phyloP scores from a whole-genome alignment of 2,329 filamentous ascomycete genomes.

The Lachnellula cervina region DNA sequence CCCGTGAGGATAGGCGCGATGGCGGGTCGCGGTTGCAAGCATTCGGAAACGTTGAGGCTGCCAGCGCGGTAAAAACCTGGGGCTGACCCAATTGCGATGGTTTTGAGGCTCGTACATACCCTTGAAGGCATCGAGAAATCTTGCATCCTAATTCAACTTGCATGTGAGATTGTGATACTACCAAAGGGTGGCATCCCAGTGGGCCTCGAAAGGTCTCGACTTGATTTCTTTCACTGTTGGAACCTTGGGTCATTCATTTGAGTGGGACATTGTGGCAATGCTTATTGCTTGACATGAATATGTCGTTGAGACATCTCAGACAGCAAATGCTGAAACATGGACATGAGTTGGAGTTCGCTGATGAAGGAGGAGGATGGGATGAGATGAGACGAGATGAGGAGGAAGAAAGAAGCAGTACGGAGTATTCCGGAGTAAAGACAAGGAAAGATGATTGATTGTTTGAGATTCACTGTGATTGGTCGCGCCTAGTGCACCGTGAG shows the following conservation, averaged over 20 bases:
- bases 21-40: slow-evolving; percentile 14
- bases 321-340: background rate
- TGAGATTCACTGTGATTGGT: too few species aligned
- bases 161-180: background rate
- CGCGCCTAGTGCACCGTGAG: background rate
- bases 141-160: slow-evolving; percentile 1
- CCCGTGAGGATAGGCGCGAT: slow-evolving; percentile 20
- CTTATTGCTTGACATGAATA: background rate
- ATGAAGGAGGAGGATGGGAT: background rate
- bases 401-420: background rate
- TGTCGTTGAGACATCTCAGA: background rate
- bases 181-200: background rate
- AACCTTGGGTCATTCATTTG: background rate
- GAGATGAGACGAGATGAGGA: too few species aligned
- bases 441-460: background rate
- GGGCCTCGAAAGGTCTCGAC: slow-evolving; percentile 2
- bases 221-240: slow-evolving; percentile 3
- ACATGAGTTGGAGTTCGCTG: background rate
- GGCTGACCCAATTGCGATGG: slow-evolving; percentile 8
- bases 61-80: slow-evolving; percentile 9
- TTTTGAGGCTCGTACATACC: background rate
- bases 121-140: slow-evolving; percentile 13
- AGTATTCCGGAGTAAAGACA: too few species aligned
- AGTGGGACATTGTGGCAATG: background rate
- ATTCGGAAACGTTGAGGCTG: slow-evolving; percentile 18